Evolutionary conservation across 2,329 filamentous ascomycete genomes (phyloP).

Genomic region (Lecanicillium sp.): DNA sequence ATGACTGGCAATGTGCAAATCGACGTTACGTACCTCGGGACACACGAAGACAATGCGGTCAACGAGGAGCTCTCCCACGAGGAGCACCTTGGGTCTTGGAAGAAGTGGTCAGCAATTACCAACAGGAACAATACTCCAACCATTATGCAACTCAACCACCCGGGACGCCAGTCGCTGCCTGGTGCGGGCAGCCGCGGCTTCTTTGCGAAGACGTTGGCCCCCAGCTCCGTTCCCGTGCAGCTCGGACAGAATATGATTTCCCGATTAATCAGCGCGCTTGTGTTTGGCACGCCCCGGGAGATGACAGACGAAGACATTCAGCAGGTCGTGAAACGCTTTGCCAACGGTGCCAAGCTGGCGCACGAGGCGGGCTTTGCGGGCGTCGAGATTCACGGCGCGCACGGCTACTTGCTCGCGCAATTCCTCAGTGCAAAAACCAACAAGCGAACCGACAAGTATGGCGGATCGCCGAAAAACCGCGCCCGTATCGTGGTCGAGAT

Average conservation of each 20-base stretch:
- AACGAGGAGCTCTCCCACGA: conserved; percentile 24
- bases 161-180: conserved; percentile 37
- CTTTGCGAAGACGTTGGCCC: conserved; percentile 35
- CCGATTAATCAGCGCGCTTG: conserved; percentile 24
- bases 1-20: conserved; percentile 45
- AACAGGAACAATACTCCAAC: conserved; percentile 30
- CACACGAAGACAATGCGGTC: conserved; percentile 27
- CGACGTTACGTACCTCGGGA: conserved; percentile 32
- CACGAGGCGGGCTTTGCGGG: conserved; percentile 41
- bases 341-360: conserved; percentile 42
- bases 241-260: conserved; percentile 34
- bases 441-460: conserved; percentile 48
- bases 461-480: conserved; percentile 43
- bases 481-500: conserved; percentile 47
- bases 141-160: conserved; percentile 42
- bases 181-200: conserved; percentile 32
- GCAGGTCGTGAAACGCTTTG: conserved; percentile 47
- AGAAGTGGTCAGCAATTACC: conserved; percentile 28
- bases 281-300: conserved; percentile 49
- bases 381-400: conserved; percentile 41
- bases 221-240: conserved; percentile 36
- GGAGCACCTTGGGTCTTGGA: conserved; percentile 31
- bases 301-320: conserved; percentile 51
- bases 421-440: conserved; percentile 49
- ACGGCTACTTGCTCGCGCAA: conserved; percentile 53